phyloP scores from a whole-genome alignment of 192 early-diverging fungal species.

The Haplosporangium gracile region DNA sequence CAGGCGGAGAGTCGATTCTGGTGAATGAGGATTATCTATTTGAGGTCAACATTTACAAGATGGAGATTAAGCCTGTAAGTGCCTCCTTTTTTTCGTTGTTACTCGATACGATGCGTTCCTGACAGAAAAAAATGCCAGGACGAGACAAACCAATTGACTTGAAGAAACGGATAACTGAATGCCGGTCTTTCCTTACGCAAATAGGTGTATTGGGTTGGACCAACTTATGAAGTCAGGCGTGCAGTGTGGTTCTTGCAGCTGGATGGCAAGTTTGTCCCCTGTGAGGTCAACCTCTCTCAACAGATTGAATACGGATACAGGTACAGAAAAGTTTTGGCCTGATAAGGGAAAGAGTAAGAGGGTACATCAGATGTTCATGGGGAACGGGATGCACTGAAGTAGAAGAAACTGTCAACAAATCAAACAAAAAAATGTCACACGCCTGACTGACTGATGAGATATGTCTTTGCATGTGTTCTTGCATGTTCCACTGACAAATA shows the following conservation, averaged over 20 bases:
- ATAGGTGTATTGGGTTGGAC: constrained; percentile 86
- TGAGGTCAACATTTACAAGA: constrained; percentile 80
- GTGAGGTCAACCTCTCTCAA: constrained; percentile 83
- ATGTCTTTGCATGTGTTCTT: not conserved
- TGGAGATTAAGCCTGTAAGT: constrained; percentile 70
- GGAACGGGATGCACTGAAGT: not conserved
- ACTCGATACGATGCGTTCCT: not conserved
- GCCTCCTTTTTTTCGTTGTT: not conserved
- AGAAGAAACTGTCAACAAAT: not conserved
- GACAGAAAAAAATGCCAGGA: not conserved
- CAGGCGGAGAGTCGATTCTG: constrained; percentile 60
- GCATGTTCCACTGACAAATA: constrained; percentile 9
- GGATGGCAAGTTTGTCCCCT: constrained; percentile 79
- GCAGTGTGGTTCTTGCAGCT: constrained; percentile 86
- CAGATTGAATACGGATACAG: constrained; percentile 88
- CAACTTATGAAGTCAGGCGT: constrained; percentile 83
- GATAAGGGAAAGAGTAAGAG: not conserved
- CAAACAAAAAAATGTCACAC: not conserved
- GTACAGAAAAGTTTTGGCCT: constrained; percentile 13
- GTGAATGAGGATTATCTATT: constrained; percentile 86
- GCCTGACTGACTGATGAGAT: constrained; percentile 8
- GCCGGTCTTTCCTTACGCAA: not conserved
- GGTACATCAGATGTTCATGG: not conserved
- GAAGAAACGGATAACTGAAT: not conserved
- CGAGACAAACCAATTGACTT: too few species aligned